Evolutionary conservation across 2,329 filamentous ascomycete genomes (phyloP).

Genomic region (Emericellopsis atlantica): DNA sequence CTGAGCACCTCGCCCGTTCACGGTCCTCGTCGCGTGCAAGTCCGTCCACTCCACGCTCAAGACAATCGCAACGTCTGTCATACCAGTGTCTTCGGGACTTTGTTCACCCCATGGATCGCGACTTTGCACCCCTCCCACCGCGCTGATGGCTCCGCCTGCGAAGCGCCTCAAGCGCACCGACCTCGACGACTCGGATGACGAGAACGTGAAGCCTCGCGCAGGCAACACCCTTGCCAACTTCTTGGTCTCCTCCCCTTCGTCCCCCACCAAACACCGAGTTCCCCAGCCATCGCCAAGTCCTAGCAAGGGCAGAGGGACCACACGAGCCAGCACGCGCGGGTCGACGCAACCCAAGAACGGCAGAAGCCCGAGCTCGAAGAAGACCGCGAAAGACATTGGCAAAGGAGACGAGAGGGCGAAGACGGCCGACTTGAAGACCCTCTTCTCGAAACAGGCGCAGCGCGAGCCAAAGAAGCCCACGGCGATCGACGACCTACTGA

Average conservation of each 20-base stretch:
- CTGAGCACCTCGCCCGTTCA: too few relatives aligned
- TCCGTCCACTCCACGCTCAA: too few relatives aligned
- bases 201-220: conserved; percentile 18
- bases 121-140: conserved; percentile 10
- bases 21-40: too few relatives aligned
- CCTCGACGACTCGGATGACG: conserved; percentile 35
- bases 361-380: conserved; percentile 22
- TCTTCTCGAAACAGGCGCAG: conserved; percentile 51
- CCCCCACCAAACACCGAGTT: conserved; percentile 17
- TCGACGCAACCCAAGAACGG: conserved; percentile 12
- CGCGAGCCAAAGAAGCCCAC: conserved; percentile 20
- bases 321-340: conserved; percentile 11
- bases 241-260: conserved; percentile 37
- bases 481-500: conserved; percentile 34
- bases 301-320: conserved; percentile 7
- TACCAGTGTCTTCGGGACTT: too few relatives aligned
- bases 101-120: not conserved
- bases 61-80: too few relatives aligned
- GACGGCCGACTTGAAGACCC: conserved; percentile 41
- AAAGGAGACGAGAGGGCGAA: conserved; percentile 37
- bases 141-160: conserved; percentile 42
- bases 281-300: conserved; percentile 27
- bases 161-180: conserved; percentile 47
- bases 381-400: conserved; percentile 18
- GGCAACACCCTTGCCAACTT: conserved; percentile 38